Evolutionary conservation across 495 filamentous ascomycete genomes (phyloP), one percentile per base, ranked within the genome.

Genomic region (Aspergillus campestris): DNA sequence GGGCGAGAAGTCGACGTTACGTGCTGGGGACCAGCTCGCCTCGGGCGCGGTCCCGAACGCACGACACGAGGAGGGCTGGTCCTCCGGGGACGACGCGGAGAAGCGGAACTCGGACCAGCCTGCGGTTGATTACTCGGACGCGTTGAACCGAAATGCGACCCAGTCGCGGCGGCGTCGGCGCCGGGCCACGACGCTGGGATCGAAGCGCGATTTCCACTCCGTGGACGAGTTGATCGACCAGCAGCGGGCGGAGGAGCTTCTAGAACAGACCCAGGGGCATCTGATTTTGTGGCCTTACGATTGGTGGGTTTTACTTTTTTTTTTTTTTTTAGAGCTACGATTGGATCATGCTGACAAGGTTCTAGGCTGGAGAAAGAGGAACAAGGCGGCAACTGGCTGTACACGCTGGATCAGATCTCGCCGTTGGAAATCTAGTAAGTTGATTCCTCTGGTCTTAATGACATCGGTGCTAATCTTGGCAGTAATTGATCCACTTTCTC

Each of bases 361-460:
- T 34, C 34, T 46, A 79, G 75, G 81, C 78, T 98, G 38, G 77
- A 78, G 42, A 83, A 82, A 53, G 94, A 96, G 66, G 92, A 96
- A 69, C 78, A 82, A 53, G 87, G 84, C 50, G 89, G 88, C 33
- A 95, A 95, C 60, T 98, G 94, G 94, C 79, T 97, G 38, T 97
- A 96, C 63, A 87, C 87, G 63, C 83, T 96, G 38, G 92, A 98
- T 62, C 84, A 92, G 58, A 80, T 98, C 60, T 94, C 92, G 51
- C 92, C 92, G 40, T 71, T 97, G 67, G 87, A 95, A 68, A 98
- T 98, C 48, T 98, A 97, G 91, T 95, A 78, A 79, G 89, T 78
- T 30, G 15, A 9, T 9, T 18, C 13, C 38, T 11, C 13, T 28
- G 18, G 2, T 42, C 30, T 14, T 13, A 6, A 24, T 24, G 18